Evolutionary conservation across 805 yeast genomes (phyloP).

Genomic region (Yarrowia deformans): DNA sequence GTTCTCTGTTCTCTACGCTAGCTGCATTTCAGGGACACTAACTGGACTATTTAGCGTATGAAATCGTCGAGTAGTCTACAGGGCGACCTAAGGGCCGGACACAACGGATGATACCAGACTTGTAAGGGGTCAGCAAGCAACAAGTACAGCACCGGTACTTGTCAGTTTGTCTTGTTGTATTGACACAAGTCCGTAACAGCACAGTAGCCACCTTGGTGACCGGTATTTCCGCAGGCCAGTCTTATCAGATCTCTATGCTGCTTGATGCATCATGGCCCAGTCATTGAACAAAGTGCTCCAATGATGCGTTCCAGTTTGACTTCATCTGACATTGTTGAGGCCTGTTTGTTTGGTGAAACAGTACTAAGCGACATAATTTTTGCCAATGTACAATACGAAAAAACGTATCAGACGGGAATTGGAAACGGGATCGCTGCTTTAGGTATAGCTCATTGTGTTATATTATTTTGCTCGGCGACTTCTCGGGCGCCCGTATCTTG

Average conservation of each 20-base stretch:
- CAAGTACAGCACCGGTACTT: no score
- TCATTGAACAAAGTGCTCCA: no score
- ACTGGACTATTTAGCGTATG: not conserved
- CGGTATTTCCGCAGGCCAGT: no score
- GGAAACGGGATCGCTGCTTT: not conserved
- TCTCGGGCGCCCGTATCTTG: not conserved
- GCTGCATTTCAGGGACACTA: constrained; percentile 12
- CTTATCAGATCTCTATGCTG: no score
- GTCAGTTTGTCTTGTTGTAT: no score
- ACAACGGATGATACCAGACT: constrained; percentile 12
- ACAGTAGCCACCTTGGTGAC: no score
- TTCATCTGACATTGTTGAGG: not conserved
- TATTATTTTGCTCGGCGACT: not conserved
- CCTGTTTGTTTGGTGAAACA: not conserved
- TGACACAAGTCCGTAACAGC: no score
- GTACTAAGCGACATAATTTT: not conserved
- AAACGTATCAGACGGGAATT: not conserved
- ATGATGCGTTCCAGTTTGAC: no score
- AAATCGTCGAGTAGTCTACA: not conserved
- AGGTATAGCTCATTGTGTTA: not conserved
- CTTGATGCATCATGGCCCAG: no score
- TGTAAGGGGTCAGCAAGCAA: not conserved
- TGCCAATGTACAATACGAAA: not conserved
- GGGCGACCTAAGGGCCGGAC: not conserved
- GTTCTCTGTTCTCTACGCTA: not conserved